phyloP scores from a whole-genome alignment of 1,284 basidiomycete species.

The Apiotrichum porosum region DNA sequence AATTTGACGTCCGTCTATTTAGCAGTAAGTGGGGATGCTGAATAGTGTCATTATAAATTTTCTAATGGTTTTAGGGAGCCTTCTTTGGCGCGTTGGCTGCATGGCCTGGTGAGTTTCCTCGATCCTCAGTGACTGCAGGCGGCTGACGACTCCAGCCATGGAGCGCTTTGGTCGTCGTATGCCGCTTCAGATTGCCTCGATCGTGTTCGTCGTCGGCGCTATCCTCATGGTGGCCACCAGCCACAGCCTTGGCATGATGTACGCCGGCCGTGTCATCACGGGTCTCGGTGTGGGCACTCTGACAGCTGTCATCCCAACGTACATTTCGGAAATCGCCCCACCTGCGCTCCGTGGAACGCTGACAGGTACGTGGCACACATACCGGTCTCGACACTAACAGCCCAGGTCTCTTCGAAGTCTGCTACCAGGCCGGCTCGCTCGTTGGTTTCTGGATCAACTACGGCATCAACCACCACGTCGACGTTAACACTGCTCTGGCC shows the following conservation, averaged over 20 bases:
- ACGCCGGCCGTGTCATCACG: conserved; percentile 37
- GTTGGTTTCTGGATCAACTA: conserved; percentile 53
- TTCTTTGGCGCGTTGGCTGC: conserved; percentile 34
- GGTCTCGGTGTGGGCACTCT: conserved; percentile 42
- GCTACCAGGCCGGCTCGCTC: conserved; percentile 41
- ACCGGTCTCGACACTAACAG: too few relatives aligned
- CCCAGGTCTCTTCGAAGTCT: conserved; percentile 54
- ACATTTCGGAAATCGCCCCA: conserved; percentile 45
- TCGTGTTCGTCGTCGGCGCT: conserved; percentile 43
- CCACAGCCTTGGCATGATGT: conserved; percentile 30
- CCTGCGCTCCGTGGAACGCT: conserved; percentile 48
- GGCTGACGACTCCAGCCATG: too few relatives aligned
- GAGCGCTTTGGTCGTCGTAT: conserved; percentile 30
- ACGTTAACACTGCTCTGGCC: conserved; percentile 25
- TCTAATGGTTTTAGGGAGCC: too few relatives aligned
- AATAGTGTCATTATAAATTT: too few relatives aligned
- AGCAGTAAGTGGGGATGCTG: conserved; percentile 47
- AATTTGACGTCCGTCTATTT: conserved; percentile 48
- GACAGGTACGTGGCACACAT: too few relatives aligned
- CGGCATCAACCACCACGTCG: conserved; percentile 50
- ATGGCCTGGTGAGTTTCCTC: too few relatives aligned
- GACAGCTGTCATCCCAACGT: conserved; percentile 35
- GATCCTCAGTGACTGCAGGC: too few relatives aligned
- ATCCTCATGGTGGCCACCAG: conserved; percentile 39
- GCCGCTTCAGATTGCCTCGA: conserved; percentile 28